phyloP scores from a whole-genome alignment of 345 rosid genomes.

The Salix caprea region DNA sequence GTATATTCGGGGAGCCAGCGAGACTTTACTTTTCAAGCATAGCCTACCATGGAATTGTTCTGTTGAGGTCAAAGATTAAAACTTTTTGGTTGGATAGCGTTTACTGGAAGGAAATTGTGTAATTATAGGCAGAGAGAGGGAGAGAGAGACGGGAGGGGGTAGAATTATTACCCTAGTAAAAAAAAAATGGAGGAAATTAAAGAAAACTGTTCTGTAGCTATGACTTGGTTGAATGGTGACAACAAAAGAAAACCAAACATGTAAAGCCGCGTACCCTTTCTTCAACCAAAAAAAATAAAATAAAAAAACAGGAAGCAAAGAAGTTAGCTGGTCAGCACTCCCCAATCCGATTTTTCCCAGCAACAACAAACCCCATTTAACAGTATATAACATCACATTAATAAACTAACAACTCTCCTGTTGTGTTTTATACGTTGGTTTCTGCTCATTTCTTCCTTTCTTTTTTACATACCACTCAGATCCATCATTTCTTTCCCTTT shows the following conservation, averaged over 20 bases:
- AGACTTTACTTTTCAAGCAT: not conserved
- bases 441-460: not conserved
- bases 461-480: not conserved
- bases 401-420: not conserved
- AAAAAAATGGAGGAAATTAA: not conserved
- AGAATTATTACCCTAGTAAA: not conserved
- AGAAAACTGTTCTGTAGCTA: not conserved
- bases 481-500: conserved; percentile 1
- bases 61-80: not conserved
- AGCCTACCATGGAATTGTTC: no score
- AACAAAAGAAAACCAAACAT: not conserved
- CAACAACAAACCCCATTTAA: conserved; percentile 5
- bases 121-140: not conserved
- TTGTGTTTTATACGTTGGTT: not conserved
- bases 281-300: not conserved
- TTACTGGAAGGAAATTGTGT: not conserved
- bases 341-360: conserved; percentile 26
- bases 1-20: not conserved
- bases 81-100: not conserved
- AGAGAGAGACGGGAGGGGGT: not conserved
- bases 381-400: not conserved
- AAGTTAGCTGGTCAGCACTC: conserved; percentile 35
- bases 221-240: not conserved
- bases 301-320: not conserved
- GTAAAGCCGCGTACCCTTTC: not conserved